Conservation (phyloP, 768 basidiomycete species). For the Lentinus brumalis region DNA sequence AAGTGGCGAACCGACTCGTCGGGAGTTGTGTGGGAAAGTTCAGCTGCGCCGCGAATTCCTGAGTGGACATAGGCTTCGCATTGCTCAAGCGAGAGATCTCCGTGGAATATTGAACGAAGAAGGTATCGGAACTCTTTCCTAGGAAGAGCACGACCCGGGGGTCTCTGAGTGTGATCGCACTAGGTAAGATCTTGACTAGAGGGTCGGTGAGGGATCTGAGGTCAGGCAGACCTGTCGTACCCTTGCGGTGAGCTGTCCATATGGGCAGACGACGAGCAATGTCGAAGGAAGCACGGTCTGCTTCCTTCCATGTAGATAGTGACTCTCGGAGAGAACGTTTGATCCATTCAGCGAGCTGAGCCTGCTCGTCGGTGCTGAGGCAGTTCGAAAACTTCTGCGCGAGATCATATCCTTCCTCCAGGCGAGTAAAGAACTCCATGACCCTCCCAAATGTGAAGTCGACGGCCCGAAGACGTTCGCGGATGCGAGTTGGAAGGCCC, state of each 20-base stretch:
- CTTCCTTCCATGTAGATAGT: no score
- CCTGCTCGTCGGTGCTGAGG: neutral
- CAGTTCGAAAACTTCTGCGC: neutral
- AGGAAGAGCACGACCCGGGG: neutral
- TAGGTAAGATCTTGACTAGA: neutral
- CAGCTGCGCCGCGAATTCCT: neutral
- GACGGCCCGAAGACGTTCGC: neutral
- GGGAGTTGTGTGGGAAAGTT: neutral
- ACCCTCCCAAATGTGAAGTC: neutral
- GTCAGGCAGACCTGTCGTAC: no score
- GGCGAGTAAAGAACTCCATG: neutral
- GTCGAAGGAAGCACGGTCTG: neutral
- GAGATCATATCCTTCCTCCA: neutral
- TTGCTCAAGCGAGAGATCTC: neutral
- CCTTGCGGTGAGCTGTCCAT: neutral
- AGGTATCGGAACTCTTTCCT: neutral
- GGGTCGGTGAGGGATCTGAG: neutral
- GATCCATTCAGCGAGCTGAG: neutral
- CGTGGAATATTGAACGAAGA: neutral
- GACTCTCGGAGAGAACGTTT: no score
- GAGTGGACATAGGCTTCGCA: neutral
- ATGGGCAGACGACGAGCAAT: conserved; percentile 1
- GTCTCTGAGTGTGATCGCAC: neutral
- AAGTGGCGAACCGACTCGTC: neutral
- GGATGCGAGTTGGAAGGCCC: neutral